Percentiles rank a stretch among this genome's conserved stretches.
phyloP scores from a whole-genome alignment of 371 early-diverging fungal genomes.

The Mucor piriformis region DNA sequence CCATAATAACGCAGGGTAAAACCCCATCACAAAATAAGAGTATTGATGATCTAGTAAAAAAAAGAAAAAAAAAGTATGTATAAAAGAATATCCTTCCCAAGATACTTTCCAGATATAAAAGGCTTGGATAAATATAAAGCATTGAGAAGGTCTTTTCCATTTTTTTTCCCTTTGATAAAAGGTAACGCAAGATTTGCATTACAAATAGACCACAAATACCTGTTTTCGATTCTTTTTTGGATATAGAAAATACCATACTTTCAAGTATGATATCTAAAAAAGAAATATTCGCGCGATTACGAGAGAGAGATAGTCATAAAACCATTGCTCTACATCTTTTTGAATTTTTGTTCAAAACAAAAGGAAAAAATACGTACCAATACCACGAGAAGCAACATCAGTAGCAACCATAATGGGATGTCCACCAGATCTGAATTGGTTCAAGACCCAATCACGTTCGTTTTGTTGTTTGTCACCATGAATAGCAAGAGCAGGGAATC shows the following conservation, averaged over 20 bases:
- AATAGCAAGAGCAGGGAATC: slow-evolving; percentile 97
- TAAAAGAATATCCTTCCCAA: slow-evolving; percentile 1
- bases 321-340: slow-evolving; percentile 4
- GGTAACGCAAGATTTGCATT: not conserved
- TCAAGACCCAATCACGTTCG: slow-evolving; percentile 97
- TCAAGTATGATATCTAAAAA: slow-evolving; percentile 3
- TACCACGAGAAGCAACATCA: slow-evolving; percentile 99
- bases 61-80: slow-evolving; percentile 1
- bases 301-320: slow-evolving; percentile 8
- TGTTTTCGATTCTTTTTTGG: not conserved
- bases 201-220: slow-evolving; percentile 2
- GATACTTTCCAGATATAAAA: not conserved
- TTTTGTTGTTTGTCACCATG: slow-evolving; percentile 99
- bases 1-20: slow-evolving; percentile 17
- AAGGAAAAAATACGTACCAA: slow-evolving; percentile 69
- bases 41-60: slow-evolving; percentile 3
- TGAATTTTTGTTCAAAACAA: slow-evolving; percentile 2
- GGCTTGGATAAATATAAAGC: not conserved
- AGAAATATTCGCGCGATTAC: slow-evolving; percentile 10
- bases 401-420: slow-evolving; percentile 99
- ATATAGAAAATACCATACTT: not conserved
- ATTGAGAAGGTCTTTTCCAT: not conserved
- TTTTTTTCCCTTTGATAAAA: not conserved
- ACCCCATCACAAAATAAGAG: slow-evolving; percentile 2
- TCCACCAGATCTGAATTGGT: slow-evolving; percentile 88